These are phyloP conservation scores for Fagus crenata DNA, from an alignment of 306 rosid genomes.

Conservation along the genomic window DNA sequence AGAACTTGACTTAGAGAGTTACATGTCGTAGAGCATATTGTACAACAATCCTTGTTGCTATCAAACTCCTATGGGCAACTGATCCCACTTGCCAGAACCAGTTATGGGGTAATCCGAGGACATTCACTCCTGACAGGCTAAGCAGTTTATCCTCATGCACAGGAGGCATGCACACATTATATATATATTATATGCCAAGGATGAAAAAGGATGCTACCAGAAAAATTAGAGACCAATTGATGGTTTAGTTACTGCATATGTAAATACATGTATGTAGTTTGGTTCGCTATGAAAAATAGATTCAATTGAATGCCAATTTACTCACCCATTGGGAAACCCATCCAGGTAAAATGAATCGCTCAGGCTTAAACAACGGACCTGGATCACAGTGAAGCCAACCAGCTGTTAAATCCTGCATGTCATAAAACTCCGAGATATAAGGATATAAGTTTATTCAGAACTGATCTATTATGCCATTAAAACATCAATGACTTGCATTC, in stretches of 20 bases:
- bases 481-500: slow-evolving; percentile 13
- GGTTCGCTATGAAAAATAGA: slow-evolving; percentile 3
- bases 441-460: slow-evolving; percentile 27
- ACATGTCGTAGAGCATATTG: too few relatives aligned
- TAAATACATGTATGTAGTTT: background rate
- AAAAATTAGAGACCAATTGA: background rate
- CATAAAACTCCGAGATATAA: slow-evolving; percentile 21
- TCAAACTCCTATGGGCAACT: too few relatives aligned
- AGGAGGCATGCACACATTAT: too few relatives aligned
- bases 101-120: too few relatives aligned
- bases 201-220: background rate
- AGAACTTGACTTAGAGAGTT: too few relatives aligned
- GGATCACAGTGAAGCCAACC: slow-evolving; percentile 98
- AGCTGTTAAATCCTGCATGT: slow-evolving; percentile 84
- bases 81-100: too few relatives aligned
- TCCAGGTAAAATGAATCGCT: slow-evolving; percentile 54
- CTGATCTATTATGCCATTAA: slow-evolving; percentile 15
- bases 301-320: slow-evolving; percentile 17
- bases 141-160: too few relatives aligned
- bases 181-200: background rate
- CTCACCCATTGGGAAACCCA: slow-evolving; percentile 81
- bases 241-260: background rate
- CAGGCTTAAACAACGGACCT: slow-evolving; percentile 85
- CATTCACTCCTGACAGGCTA: too few relatives aligned
- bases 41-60: too few relatives aligned